Conservation (phyloP, 2,329 filamentous ascomycete genomes). For the Trichoderma atrobrunneum region DNA sequence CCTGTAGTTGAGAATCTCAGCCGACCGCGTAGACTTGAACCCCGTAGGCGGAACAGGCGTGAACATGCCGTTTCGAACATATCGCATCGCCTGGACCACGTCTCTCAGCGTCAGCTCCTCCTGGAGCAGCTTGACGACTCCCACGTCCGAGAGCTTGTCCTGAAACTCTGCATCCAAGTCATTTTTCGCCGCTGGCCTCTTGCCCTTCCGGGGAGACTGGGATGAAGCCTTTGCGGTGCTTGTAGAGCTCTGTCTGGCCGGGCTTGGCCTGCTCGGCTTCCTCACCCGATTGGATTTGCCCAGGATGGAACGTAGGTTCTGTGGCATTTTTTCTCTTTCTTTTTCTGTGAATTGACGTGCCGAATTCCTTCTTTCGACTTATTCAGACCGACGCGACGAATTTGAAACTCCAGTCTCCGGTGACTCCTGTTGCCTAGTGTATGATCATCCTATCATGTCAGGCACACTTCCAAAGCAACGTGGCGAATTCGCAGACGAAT, state of each 20-base stretch:
- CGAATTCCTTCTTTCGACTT: background rate
- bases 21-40: slow-evolving; percentile 61
- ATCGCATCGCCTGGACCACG: slow-evolving; percentile 62
- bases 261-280: slow-evolving; percentile 27
- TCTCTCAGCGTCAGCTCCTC: slow-evolving; percentile 57
- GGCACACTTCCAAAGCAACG: background rate
- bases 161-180: slow-evolving; percentile 34
- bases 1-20: slow-evolving; percentile 62
- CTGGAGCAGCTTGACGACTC: slow-evolving; percentile 53
- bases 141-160: slow-evolving; percentile 58
- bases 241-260: background rate
- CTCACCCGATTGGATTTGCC: slow-evolving; percentile 36
- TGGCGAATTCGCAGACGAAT: background rate
- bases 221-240: slow-evolving; percentile 19
- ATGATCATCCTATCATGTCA: slow-evolving; percentile 1
- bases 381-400: background rate
- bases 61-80: slow-evolving; percentile 63
- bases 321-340: slow-evolving; percentile 26
- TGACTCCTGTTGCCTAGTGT: background rate
- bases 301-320: slow-evolving; percentile 39
- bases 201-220: slow-evolving; percentile 29
- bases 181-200: slow-evolving; percentile 24
- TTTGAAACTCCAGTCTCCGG: background rate
- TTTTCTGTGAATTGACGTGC: background rate
- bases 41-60: slow-evolving; percentile 59